phyloP scores from a whole-genome alignment of 768 basidiomycete species.

The Boletus tomentosulus region DNA sequence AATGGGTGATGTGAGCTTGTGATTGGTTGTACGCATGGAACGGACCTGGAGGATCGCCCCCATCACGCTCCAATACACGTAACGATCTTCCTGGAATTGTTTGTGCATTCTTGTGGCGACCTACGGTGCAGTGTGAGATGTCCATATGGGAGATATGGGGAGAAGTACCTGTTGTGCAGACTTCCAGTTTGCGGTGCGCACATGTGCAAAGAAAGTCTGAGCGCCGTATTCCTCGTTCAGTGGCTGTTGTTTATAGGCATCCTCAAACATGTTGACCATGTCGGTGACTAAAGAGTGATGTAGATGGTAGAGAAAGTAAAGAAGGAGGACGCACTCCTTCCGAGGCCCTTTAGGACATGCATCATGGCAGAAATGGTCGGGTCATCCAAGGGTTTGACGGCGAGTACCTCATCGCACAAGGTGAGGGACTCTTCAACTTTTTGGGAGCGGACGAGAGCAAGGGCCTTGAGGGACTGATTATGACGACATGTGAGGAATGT shows the following conservation, averaged over 20 bases:
- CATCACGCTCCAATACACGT: conserved; percentile 80
- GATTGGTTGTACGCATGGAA: not conserved
- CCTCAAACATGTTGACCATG: conserved; percentile 80
- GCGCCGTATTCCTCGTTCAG: conserved; percentile 77
- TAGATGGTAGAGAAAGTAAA: not conserved
- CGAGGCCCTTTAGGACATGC: conserved; percentile 76
- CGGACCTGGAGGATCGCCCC: conserved; percentile 74
- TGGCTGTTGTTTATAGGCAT: conserved; percentile 79
- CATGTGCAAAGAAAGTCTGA: conserved; percentile 83
- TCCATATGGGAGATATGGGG: not conserved
- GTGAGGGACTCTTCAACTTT: conserved; percentile 81
- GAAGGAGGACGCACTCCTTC: conserved; percentile 46
- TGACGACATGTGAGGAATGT: conserved; percentile 11
- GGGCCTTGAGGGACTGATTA: conserved; percentile 71
- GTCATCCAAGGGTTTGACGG: conserved; percentile 68
- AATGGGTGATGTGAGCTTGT: conserved; percentile 7
- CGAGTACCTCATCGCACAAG: conserved; percentile 77
- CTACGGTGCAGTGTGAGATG: conserved; percentile 34
- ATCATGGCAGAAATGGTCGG: conserved; percentile 74
- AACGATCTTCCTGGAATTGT: conserved; percentile 77
- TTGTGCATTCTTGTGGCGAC: conserved; percentile 79
- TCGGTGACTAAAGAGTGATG: conserved; percentile 52
- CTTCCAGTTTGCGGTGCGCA: conserved; percentile 79
- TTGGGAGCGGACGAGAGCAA: conserved; percentile 78
- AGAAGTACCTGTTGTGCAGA: conserved; percentile 68